Evolutionary conservation across 148 eudicot genomes (phyloP).

Genomic region (Agrostemma githago): DNA sequence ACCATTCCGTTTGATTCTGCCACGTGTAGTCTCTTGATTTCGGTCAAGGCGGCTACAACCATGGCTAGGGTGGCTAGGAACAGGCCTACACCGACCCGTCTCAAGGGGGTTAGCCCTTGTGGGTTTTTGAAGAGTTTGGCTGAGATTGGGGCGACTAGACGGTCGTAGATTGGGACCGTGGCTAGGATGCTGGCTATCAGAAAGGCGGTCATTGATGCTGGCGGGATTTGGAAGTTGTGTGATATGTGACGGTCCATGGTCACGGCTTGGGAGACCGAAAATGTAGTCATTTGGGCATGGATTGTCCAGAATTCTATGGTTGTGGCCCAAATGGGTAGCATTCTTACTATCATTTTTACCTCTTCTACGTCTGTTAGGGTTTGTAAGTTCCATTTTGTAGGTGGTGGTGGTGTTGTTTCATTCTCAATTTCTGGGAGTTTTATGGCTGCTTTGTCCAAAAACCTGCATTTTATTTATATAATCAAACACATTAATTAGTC

Average conservation of each 20-base stretch:
- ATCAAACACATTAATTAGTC: background rate
- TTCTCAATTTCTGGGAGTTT: constrained; percentile 12
- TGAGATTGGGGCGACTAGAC: constrained; percentile 44
- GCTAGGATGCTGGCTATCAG: constrained; percentile 44
- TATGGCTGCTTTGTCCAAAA: constrained; percentile 38
- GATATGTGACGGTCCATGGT: constrained; percentile 58
- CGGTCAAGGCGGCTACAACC: constrained; percentile 46
- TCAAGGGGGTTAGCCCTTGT: constrained; percentile 46
- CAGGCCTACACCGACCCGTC: constrained; percentile 49
- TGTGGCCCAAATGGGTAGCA: constrained; percentile 70
- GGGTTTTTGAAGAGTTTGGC: constrained; percentile 28
- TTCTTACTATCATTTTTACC: constrained; percentile 54
- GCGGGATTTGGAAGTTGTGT: constrained; percentile 46
- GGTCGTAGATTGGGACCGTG: constrained; percentile 53
- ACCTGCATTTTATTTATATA: constrained; percentile 12
- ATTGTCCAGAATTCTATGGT: constrained; percentile 62
- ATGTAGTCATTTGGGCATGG: constrained; percentile 67
- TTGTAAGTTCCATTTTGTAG: constrained; percentile 29
- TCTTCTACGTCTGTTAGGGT: constrained; percentile 59
- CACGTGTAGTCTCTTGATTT: constrained; percentile 39
- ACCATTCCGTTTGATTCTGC: constrained; percentile 30
- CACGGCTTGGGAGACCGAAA: constrained; percentile 54
- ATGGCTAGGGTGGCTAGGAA: constrained; percentile 45
- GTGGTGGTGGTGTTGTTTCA: background rate
- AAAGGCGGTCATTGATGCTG: constrained; percentile 59